Conservation (phyloP, 2,329 filamentous ascomycete genomes). For the Colletotrichum liriopes region DNA sequence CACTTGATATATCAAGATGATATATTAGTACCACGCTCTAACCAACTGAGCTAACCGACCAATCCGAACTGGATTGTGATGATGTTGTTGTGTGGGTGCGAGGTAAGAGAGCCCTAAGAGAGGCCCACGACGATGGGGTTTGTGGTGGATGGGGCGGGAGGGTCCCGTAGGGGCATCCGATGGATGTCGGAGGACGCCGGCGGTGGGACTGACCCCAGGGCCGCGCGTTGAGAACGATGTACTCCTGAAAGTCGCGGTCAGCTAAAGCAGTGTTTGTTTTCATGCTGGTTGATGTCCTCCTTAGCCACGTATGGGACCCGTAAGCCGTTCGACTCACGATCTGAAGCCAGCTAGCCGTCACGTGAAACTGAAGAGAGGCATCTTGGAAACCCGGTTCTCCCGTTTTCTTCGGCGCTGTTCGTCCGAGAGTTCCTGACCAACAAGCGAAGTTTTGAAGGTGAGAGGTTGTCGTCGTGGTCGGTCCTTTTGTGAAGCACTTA, state of each 20-base stretch:
- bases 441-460: background rate
- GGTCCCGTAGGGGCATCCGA: background rate
- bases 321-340: background rate
- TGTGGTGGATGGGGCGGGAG: constrained; percentile 6
- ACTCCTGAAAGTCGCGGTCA: background rate
- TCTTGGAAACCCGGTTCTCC: background rate
- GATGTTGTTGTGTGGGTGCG: background rate
- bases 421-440: background rate
- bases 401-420: background rate
- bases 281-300: too few relatives aligned
- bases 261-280: too few relatives aligned
- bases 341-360: background rate
- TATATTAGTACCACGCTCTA: constrained; percentile 43
- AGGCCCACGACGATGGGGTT: constrained; percentile 17
- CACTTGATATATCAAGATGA: constrained; percentile 23
- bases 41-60: constrained; percentile 43
- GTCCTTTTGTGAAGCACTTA: background rate
- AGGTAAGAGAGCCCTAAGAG: background rate
- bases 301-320: background rate
- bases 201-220: background rate
- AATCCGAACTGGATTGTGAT: background rate
- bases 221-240: background rate
- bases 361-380: background rate
- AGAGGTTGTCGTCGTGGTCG: background rate
- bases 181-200: background rate